Evolutionary conservation across 768 basidiomycete genomes (phyloP).

Genomic region (Boletus rubescentipes): DNA sequence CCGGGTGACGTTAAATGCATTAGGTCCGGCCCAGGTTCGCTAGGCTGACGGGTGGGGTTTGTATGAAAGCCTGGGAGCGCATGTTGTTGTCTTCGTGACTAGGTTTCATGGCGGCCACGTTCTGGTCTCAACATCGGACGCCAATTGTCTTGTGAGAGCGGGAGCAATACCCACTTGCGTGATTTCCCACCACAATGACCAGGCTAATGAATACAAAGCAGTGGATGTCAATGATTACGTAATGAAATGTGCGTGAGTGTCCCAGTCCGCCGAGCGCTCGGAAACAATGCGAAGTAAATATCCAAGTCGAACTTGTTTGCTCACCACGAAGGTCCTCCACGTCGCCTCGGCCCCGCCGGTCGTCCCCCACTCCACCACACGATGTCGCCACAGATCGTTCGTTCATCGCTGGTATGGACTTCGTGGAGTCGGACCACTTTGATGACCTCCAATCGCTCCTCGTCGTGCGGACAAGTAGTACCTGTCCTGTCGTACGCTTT

Average conservation of each 20-base stretch:
- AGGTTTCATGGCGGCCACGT: neutral
- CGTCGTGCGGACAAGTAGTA: neutral
- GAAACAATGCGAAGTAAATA: neutral
- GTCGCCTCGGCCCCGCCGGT: neutral
- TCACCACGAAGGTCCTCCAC: neutral
- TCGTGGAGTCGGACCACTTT: neutral
- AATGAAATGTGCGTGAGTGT: constrained; percentile 2
- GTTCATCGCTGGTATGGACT: neutral
- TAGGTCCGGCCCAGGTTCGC: constrained; percentile 7
- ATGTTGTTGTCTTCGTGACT: neutral
- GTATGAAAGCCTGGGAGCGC: constrained; percentile 12
- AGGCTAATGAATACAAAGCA: neutral
- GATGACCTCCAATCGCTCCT: neutral
- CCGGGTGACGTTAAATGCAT: constrained; percentile 15
- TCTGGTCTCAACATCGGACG: neutral
- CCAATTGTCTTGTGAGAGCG: constrained; percentile 4
- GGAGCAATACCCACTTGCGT: neutral
- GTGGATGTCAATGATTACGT: constrained; percentile 11
- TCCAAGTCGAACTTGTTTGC: constrained; percentile 2
- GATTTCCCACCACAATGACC: constrained; percentile 7
- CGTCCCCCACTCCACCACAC: neutral
- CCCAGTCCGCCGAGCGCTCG: neutral
- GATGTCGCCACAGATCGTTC: neutral
- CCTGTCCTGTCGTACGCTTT: constrained; percentile 17
- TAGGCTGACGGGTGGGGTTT: neutral